Percentiles rank a stretch among this genome's conserved stretches.
phyloP scores from a whole-genome alignment of 257 asterid genomes.

The Eucommia ulmoides region DNA sequence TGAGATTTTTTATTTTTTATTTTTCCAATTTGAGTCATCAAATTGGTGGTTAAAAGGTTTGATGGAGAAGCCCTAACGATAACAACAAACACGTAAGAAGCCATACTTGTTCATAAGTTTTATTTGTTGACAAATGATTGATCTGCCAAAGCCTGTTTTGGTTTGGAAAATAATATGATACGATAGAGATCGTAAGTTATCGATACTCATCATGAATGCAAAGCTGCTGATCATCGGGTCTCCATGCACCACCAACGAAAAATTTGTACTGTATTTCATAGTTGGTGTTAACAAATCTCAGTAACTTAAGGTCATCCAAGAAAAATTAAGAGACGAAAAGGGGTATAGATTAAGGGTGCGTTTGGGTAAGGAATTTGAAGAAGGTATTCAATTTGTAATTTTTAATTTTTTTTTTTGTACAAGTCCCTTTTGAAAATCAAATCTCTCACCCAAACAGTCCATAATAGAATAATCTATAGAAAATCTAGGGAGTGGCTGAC shows the following conservation, averaged over 20 bases:
- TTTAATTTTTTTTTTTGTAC: not conserved
- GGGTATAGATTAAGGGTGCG: not conserved
- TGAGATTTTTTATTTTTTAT: too few relatives aligned
- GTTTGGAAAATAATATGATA: constrained; percentile 1
- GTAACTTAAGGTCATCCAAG: not conserved
- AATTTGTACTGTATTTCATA: constrained; percentile 41
- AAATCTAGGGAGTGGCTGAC: too few relatives aligned
- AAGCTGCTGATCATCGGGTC: constrained; percentile 39
- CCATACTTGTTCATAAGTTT: constrained; percentile 22
- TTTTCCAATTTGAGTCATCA: too few relatives aligned
- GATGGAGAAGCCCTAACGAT: not conserved
- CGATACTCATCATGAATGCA: constrained; percentile 35
- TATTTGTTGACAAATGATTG: constrained; percentile 33
- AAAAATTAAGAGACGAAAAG: not conserved
- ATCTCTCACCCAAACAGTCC: not conserved
- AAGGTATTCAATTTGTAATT: not conserved
- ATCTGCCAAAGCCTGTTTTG: constrained; percentile 35
- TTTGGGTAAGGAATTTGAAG: not conserved
- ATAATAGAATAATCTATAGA: too few relatives aligned
- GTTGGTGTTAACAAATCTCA: constrained; percentile 5
- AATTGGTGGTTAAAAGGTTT: not conserved
- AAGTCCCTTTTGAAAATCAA: not conserved
- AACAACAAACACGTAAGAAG: not conserved
- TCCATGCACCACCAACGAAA: constrained; percentile 59
- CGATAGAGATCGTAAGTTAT: constrained; percentile 1